Conservation (phyloP, 2,329 filamentous ascomycete genomes). For the Fusarium sp. region DNA sequence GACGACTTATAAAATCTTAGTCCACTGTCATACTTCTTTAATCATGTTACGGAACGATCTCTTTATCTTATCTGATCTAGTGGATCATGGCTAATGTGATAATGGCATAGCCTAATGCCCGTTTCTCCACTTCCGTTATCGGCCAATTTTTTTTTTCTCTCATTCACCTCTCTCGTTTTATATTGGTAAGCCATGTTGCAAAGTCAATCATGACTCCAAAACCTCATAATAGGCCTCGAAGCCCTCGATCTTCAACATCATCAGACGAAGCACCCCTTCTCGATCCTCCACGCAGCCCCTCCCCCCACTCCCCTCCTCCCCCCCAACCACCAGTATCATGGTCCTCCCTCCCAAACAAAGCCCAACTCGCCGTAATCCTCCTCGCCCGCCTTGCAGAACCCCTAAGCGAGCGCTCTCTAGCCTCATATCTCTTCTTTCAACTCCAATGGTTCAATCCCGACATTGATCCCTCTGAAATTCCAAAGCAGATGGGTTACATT, state of each 20-base stretch:
- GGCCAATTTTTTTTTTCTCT: not conserved
- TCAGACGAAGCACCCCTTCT: not conserved
- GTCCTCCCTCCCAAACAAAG: conserved; percentile 76
- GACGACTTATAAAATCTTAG: no score
- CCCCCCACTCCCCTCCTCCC: rapidly evolving
- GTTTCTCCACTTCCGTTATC: not conserved
- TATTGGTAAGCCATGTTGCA: not conserved
- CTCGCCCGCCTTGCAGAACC: conserved; percentile 85
- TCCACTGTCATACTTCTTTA: no score
- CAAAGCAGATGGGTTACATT: conserved; percentile 81
- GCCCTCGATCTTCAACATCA: not conserved
- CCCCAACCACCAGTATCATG: not conserved
- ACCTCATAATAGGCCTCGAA: not conserved
- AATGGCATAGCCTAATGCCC: not conserved
- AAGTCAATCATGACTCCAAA: not conserved
- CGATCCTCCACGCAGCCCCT: not conserved
- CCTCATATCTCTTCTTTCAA: conserved; percentile 88
- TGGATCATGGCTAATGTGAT: not conserved
- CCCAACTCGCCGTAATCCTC: conserved; percentile 81
- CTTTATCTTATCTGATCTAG: not conserved
- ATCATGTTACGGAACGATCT: rapidly evolving
- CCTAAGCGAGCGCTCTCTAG: conserved; percentile 80
- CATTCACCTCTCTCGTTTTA: not conserved
- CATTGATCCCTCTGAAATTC: conserved; percentile 73
- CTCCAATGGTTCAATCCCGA: conserved; percentile 78